phyloP scores from a whole-genome alignment of 768 basidiomycete species.

The Dendrothele bispora region DNA sequence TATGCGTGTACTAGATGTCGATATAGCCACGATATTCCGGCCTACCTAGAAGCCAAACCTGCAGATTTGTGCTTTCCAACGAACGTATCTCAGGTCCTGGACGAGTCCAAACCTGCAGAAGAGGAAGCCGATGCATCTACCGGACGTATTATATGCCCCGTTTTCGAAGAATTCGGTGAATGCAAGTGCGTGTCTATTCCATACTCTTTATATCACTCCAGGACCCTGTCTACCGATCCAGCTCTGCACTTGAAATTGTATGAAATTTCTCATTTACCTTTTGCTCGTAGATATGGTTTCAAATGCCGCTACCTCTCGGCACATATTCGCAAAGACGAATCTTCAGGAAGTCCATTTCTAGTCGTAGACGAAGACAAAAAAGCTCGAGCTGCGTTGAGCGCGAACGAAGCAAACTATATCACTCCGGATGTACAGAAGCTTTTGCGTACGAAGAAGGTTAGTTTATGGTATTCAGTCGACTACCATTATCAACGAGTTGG shows the following conservation, averaged over 20 bases:
- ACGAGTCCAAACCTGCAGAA: constrained; percentile 56
- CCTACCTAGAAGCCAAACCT: constrained; percentile 77
- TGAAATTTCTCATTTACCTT: too few relatives aligned
- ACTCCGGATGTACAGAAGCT: constrained; percentile 56
- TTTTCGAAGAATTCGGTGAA: constrained; percentile 65
- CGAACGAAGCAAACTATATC: constrained; percentile 71
- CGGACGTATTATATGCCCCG: constrained; percentile 56
- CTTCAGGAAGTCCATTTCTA: constrained; percentile 44
- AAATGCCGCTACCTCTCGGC: constrained; percentile 90
- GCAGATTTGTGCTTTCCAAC: constrained; percentile 66
- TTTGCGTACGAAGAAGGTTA: constrained; percentile 69
- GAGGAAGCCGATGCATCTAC: constrained; percentile 24
- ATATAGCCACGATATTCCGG: constrained; percentile 72
- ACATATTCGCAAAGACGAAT: constrained; percentile 56
- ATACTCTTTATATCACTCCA: neutral
- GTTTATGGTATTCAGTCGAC: constrained; percentile 6
- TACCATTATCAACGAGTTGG: neutral
- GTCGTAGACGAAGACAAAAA: constrained; percentile 60
- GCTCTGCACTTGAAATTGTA: too few relatives aligned
- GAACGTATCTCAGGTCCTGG: constrained; percentile 38
- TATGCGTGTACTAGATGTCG: constrained; percentile 63
- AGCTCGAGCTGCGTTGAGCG: constrained; percentile 41
- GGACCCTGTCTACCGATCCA: neutral
- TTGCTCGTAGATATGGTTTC: constrained; percentile 61
- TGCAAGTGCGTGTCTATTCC: constrained; percentile 53